Percentiles rank a stretch among this genome's conserved stretches.
These are phyloP conservation scores for Teratosphaeriaceae sp. DNA, from an alignment of 2,329 filamentous ascomycete genomes.

Conservation along the genomic window DNA sequence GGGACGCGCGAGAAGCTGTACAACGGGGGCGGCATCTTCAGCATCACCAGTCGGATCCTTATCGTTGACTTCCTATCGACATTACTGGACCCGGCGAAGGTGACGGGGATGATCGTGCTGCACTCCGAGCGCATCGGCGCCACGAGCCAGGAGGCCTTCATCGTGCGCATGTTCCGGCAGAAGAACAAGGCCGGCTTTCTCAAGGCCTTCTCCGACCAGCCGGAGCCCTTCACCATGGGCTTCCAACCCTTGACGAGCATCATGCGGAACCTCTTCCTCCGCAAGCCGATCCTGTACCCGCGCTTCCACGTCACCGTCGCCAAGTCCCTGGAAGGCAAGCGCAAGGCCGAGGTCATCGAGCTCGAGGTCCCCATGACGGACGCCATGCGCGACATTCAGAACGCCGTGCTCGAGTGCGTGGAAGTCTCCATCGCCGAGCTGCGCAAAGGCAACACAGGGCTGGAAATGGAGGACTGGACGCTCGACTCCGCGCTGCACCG, in stretches of 20 bases:
- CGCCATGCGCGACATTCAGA: constrained; percentile 87
- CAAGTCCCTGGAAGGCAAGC: constrained; percentile 79
- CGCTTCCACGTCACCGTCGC: constrained; percentile 89
- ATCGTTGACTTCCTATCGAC: constrained; percentile 88
- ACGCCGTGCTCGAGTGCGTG: constrained; percentile 90
- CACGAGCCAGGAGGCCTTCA: constrained; percentile 90
- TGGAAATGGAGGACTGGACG: constrained; percentile 97
- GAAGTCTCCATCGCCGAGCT: constrained; percentile 91
- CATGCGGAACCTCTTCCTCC: constrained; percentile 86
- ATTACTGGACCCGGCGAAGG: constrained; percentile 70
- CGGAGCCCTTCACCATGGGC: constrained; percentile 81
- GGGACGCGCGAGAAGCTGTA: constrained; percentile 88
- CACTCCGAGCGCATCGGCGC: constrained; percentile 82
- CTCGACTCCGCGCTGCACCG: constrained; percentile 86
- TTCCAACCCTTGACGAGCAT: constrained; percentile 84
- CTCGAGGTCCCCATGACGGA: constrained; percentile 95
- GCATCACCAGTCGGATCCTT: constrained; percentile 89
- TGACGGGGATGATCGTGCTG: constrained; percentile 80
- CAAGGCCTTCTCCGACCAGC: constrained; percentile 92
- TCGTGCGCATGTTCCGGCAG: constrained; percentile 86
- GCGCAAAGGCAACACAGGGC: constrained; percentile 79
- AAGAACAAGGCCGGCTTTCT: constrained; percentile 91
- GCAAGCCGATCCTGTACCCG: constrained; percentile 85
- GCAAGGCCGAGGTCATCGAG: constrained; percentile 94
- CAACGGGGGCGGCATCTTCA: constrained; percentile 80